Conservation (phyloP, 2,329 filamentous ascomycete genomes). For the Xylariaceae sp. region DNA sequence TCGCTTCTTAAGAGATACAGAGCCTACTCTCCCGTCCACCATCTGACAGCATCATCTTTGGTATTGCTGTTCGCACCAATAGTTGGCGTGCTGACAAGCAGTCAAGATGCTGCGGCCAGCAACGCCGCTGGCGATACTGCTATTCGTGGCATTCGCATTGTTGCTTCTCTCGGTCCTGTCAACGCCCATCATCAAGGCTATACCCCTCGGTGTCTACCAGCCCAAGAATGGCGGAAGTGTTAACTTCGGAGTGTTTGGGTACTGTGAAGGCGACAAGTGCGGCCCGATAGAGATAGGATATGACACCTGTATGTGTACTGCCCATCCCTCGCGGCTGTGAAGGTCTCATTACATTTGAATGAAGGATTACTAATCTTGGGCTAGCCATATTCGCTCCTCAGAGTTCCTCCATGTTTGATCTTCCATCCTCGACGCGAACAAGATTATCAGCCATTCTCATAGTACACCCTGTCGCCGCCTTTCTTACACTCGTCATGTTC, state of each 20-base stretch:
- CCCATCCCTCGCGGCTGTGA: not conserved
- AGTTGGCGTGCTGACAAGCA: slow-evolving; percentile 32
- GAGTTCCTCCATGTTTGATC: slow-evolving; percentile 47
- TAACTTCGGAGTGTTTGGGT: slow-evolving; percentile 90
- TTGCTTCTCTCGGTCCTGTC: slow-evolving; percentile 86
- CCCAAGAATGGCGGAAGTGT: slow-evolving; percentile 81
- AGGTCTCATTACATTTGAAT: not conserved
- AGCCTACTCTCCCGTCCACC: slow-evolving; percentile 1
- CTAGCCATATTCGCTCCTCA: slow-evolving; percentile 22
- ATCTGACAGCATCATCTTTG: slow-evolving; percentile 10
- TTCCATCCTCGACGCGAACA: slow-evolving; percentile 49
- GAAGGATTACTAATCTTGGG: slow-evolving; percentile 17
- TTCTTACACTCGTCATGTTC: slow-evolving; percentile 81
- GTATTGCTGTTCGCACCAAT: slow-evolving; percentile 26
- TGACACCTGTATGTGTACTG: slow-evolving; percentile 59
- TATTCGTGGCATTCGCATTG: slow-evolving; percentile 79
- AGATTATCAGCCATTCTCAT: slow-evolving; percentile 85
- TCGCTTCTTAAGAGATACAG: not conserved
- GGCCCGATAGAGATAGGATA: slow-evolving; percentile 79
- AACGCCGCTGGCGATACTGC: slow-evolving; percentile 81
- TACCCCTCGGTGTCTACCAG: slow-evolving; percentile 74
- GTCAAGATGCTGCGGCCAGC: slow-evolving; percentile 80
- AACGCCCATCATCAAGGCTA: slow-evolving; percentile 78
- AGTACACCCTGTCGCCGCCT: slow-evolving; percentile 84
- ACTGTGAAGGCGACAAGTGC: slow-evolving; percentile 65